phyloP scores from a whole-genome alignment of 352 stramenopile species.

The Globisporangium acanthophoron region DNA sequence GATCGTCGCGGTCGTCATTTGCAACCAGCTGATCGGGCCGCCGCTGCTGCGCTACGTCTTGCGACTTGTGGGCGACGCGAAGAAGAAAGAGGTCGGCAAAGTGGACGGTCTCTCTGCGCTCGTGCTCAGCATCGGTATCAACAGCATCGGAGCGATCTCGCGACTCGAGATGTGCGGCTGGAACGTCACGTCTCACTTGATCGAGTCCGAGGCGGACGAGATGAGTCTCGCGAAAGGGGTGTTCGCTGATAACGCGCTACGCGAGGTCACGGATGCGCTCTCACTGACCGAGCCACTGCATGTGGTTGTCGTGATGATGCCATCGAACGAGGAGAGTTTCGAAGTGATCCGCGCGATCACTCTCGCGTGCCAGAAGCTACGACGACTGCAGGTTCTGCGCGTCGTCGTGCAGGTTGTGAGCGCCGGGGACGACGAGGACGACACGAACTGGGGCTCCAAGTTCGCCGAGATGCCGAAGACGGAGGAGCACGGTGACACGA shows the following conservation, averaged over 20 bases:
- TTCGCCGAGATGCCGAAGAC: slow-evolving; percentile 52
- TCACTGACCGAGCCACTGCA: slow-evolving; percentile 35
- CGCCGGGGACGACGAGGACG: slow-evolving; percentile 6
- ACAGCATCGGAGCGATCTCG: slow-evolving; percentile 29
- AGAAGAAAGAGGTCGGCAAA: slow-evolving; percentile 52
- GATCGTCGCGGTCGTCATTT: slow-evolving; percentile 70
- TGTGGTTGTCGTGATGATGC: slow-evolving; percentile 61
- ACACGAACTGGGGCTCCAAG: slow-evolving; percentile 28
- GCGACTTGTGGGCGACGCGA: slow-evolving; percentile 43
- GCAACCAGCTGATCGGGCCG: slow-evolving; percentile 58
- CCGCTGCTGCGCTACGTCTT: slow-evolving; percentile 54
- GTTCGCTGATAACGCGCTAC: slow-evolving; percentile 13
- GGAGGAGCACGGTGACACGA: slow-evolving; percentile 53
- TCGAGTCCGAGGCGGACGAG: slow-evolving; percentile 24
- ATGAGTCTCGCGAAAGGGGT: slow-evolving; percentile 11
- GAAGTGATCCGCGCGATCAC: slow-evolving; percentile 45
- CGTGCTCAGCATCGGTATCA: slow-evolving; percentile 24
- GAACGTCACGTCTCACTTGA: slow-evolving; percentile 42
- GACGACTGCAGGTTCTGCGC: slow-evolving; percentile 40
- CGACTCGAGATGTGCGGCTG: slow-evolving; percentile 57
- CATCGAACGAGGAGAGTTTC: slow-evolving; percentile 46
- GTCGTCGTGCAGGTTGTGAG: slow-evolving; percentile 51
- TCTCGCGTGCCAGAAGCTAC: slow-evolving; percentile 36
- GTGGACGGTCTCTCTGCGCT: slow-evolving; percentile 47
- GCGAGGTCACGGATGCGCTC: slow-evolving; percentile 26